Conservation (phyloP, 1,284 basidiomycete species). For the Xerocomus nothofagi region DNA sequence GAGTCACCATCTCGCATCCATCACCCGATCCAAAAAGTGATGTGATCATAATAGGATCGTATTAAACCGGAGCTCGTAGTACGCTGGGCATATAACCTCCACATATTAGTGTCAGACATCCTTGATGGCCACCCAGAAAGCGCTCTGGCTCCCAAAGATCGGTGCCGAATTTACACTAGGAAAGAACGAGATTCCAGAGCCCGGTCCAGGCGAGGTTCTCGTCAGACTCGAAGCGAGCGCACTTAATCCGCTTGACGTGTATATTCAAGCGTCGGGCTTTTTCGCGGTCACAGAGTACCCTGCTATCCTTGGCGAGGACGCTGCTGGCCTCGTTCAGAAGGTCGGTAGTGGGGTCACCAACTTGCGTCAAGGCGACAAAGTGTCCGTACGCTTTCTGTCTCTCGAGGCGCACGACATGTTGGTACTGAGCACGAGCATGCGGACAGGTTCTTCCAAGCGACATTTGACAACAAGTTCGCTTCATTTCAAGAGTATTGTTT, state of each 20-base stretch:
- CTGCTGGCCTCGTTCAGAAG: slow-evolving; percentile 13
- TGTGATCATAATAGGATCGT: too few species aligned
- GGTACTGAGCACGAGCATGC: neutral
- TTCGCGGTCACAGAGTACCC: slow-evolving; percentile 8
- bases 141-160: slow-evolving; percentile 20
- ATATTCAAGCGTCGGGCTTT: slow-evolving; percentile 8
- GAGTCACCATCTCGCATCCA: too few species aligned
- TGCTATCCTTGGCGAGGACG: slow-evolving; percentile 14
- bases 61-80: too few species aligned
- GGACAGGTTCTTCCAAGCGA: slow-evolving; percentile 8
- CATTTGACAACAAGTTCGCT: neutral
- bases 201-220: slow-evolving; percentile 22
- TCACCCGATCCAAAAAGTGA: too few species aligned
- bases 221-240: slow-evolving; percentile 20
- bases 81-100: too few species aligned
- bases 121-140: slow-evolving; percentile 17
- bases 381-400: neutral
- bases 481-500: slow-evolving; percentile 15
- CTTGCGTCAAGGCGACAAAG: slow-evolving; percentile 7
- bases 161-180: slow-evolving; percentile 17
- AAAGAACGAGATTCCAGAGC: slow-evolving; percentile 13
- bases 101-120: neutral
- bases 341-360: slow-evolving; percentile 10
- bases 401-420: neutral
- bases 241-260: slow-evolving; percentile 13